Evolutionary conservation across 768 basidiomycete species (phyloP).

Genomic region (Leccinum fibrillosum): DNA sequence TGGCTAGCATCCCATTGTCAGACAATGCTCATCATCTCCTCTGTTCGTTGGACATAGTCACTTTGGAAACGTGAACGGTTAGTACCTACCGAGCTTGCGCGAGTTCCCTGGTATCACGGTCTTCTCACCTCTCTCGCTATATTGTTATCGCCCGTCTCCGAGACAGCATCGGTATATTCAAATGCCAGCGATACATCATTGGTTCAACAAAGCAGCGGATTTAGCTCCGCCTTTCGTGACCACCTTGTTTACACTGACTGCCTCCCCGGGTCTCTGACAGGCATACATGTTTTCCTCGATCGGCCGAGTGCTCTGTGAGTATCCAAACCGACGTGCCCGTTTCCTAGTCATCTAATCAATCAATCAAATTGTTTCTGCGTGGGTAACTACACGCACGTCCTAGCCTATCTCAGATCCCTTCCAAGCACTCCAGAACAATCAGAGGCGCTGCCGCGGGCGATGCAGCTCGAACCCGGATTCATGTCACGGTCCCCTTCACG

Average conservation of each 20-base stretch:
- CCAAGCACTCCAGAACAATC: constrained; percentile 43
- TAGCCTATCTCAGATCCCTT: constrained; percentile 67
- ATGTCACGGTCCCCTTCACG: constrained; percentile 29
- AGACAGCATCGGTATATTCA: constrained; percentile 56
- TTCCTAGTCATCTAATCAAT: background rate
- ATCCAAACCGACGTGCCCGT: background rate
- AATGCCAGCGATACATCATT: constrained; percentile 41
- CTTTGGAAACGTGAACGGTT: constrained; percentile 68
- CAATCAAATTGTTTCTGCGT: background rate
- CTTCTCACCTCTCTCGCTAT: constrained; percentile 63
- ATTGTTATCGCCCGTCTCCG: constrained; percentile 45
- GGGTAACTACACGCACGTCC: constrained; percentile 64
- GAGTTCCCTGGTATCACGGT: constrained; percentile 62
- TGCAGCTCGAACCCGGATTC: constrained; percentile 45
- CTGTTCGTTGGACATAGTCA: constrained; percentile 49
- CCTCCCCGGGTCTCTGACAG: constrained; percentile 41
- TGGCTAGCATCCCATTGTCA: constrained; percentile 23
- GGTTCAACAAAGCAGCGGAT: constrained; percentile 24
- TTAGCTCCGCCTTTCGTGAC: constrained; percentile 54
- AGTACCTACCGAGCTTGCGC: constrained; percentile 61
- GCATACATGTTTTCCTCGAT: constrained; percentile 74
- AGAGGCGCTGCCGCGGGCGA: constrained; percentile 56
- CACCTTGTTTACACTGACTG: constrained; percentile 65
- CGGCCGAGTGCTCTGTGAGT: constrained; percentile 77
- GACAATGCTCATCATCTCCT: constrained; percentile 30